Evolutionary conservation across 1,139 yeast species (phyloP).

Genomic region (Debaryomycetaceae sp.): DNA sequence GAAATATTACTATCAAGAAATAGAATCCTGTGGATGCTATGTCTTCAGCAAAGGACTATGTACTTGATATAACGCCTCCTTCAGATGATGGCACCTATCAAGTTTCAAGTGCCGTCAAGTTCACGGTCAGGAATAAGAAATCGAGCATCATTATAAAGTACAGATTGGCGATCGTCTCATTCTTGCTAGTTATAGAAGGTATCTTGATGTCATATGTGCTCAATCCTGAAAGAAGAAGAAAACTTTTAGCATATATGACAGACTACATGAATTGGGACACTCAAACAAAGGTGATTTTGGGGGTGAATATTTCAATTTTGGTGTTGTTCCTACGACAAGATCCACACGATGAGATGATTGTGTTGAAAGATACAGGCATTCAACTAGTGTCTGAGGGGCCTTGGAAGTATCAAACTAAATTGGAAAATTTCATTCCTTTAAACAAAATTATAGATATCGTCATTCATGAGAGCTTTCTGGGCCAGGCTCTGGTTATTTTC

Average conservation of each 20-base stretch:
- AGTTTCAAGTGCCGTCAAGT: constrained; percentile 11
- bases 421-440: constrained; percentile 45
- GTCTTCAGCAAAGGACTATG: constrained; percentile 32
- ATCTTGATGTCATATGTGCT: background rate
- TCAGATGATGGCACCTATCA: constrained; percentile 5
- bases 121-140: constrained; percentile 10
- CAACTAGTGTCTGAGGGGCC: constrained; percentile 25
- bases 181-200: background rate
- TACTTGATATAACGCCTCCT: constrained; percentile 26
- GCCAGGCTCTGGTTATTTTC: constrained; percentile 57
- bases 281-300: background rate
- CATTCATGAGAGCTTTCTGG: constrained; percentile 66
- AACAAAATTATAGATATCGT: constrained; percentile 55
- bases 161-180: background rate
- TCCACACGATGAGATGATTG: constrained; percentile 30
- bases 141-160: constrained; percentile 2
- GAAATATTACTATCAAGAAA: background rate
- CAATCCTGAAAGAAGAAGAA: background rate
- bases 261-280: background rate
- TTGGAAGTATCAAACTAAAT: constrained; percentile 26
- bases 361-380: constrained; percentile 37
- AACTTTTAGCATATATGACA: background rate
- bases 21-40: constrained; percentile 11
- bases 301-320: constrained; percentile 3
- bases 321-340: constrained; percentile 18